These are phyloP conservation scores for Boletus sensibilis DNA, from an alignment of 768 basidiomycete species.

Conservation along the genomic window DNA sequence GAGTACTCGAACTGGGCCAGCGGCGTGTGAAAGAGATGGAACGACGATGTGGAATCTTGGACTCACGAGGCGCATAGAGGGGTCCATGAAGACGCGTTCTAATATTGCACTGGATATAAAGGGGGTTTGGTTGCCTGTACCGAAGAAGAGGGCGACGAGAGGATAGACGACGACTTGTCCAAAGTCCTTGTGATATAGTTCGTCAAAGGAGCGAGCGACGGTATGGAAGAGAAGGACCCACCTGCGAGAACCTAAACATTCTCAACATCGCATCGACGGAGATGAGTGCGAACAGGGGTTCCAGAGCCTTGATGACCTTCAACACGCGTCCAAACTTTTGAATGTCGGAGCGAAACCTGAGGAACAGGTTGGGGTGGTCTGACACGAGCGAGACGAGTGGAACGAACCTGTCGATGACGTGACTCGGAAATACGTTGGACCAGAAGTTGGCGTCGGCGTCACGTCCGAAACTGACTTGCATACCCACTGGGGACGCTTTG, in stretches of 20 bases:
- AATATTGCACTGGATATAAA: background rate
- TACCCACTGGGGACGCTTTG: background rate
- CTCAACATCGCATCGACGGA: slow-evolving; percentile 1
- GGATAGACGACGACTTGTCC: slow-evolving; percentile 3
- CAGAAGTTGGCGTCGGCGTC: background rate
- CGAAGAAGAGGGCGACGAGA: slow-evolving; percentile 4
- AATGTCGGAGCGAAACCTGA: slow-evolving; percentile 10
- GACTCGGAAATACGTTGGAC: background rate
- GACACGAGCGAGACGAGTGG: too few relatives aligned
- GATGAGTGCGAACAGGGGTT: slow-evolving; percentile 1
- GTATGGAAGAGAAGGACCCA: background rate
- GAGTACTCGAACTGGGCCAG: slow-evolving; percentile 4
- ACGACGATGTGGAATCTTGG: background rate
- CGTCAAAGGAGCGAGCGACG: background rate
- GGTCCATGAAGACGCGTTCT: slow-evolving; percentile 1
- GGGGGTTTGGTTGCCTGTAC: slow-evolving; percentile 2
- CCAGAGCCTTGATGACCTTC: slow-evolving; percentile 2
- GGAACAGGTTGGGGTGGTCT: background rate
- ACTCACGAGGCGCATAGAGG: slow-evolving; percentile 2
- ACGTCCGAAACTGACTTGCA: background rate
- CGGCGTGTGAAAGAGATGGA: background rate
- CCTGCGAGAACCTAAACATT: slow-evolving; percentile 1
- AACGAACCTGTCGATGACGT: background rate
- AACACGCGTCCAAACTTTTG: slow-evolving; percentile 1
- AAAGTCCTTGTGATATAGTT: background rate